Evolutionary conservation across 1,139 yeast species (phyloP), one percentile per base, ranked within the genome.

Genomic region (Saccharomycopsis hybrid): DNA sequence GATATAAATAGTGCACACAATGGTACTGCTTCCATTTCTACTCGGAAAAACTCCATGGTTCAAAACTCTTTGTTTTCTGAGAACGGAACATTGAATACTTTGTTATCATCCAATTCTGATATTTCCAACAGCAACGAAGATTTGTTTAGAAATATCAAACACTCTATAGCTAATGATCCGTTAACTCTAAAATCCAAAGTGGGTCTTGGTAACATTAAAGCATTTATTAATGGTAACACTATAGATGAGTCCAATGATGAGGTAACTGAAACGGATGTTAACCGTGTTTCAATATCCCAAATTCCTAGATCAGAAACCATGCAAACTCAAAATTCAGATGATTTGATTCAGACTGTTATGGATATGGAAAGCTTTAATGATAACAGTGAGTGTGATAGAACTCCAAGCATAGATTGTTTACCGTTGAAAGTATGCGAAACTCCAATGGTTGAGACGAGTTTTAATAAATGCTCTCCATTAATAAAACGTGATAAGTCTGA

Each of bases 61-160:
- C 50, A 35, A 29, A 44, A 27, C 43, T 48, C 51, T 18, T 11
- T 48, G 8, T 48, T 48, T 31, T 48, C 51, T 8, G 44, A 44
- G 28, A 40, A 29, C 29, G 35, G 27, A 4, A 48, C 51, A 18
- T 32, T 31, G 7, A 37, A 41, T 29, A 44, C 51, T 3, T 28
- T 40, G 13, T 7, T 29, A 5, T 36, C 48, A 27, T 36, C 47
- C 5, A 25, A 18, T 9, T 18, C 48, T 25, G 48, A 45, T 39
- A 8, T 5, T 4, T n/a, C 30, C 5, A 24, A 24, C n/a, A 25
- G 29, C 30, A 5, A 8, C 5, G 39, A 36, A 13, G 39, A 36
- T 5, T 5, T 40, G 8, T 9, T n/a, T 5, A 37, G 11, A 37
- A 37, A 18, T n/a, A n/a, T 37, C 18, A 31, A 31, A 9, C 33